Evolutionary conservation across 169 alveolate species (phyloP).

Genomic region (Cryptosporidium sp.): DNA sequence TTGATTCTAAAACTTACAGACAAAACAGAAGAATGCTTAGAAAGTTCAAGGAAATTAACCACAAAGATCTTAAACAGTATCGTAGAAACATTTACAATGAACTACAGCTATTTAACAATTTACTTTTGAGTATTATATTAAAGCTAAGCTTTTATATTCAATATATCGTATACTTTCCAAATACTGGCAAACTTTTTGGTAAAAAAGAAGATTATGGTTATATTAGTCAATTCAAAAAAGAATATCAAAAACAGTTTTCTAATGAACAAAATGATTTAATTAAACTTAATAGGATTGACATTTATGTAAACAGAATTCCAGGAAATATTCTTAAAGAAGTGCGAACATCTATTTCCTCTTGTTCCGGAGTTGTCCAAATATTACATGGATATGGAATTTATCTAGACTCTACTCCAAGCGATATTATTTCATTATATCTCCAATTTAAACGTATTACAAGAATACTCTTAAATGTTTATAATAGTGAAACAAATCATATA

Average conservation of each 20-base stretch:
- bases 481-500: neutral
- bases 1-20: neutral
- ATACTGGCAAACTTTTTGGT: constrained; percentile 30
- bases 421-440: constrained; percentile 19
- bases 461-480: constrained; percentile 19
- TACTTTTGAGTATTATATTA: constrained; percentile 1
- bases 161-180: constrained; percentile 50
- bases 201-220: neutral
- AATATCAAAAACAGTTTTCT: neutral
- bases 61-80: constrained; percentile 1
- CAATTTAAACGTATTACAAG: constrained; percentile 32
- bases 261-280: neutral
- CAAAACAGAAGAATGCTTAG: neutral
- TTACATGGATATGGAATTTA: constrained; percentile 8
- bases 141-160: constrained; percentile 30
- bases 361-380: neutral
- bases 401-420: constrained; percentile 24
- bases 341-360: constrained; percentile 21
- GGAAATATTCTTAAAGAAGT: neutral
- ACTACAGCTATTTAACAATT: constrained; percentile 10
- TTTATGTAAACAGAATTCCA: constrained; percentile 27
- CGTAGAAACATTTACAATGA: constrained; percentile 20
- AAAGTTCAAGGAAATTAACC: neutral
- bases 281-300: constrained; percentile 26
- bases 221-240: neutral